These are phyloP conservation scores for Pseudognaphalium luteoalbum DNA, from an alignment of 129 eudicot genomes.

Conservation along the genomic window DNA sequence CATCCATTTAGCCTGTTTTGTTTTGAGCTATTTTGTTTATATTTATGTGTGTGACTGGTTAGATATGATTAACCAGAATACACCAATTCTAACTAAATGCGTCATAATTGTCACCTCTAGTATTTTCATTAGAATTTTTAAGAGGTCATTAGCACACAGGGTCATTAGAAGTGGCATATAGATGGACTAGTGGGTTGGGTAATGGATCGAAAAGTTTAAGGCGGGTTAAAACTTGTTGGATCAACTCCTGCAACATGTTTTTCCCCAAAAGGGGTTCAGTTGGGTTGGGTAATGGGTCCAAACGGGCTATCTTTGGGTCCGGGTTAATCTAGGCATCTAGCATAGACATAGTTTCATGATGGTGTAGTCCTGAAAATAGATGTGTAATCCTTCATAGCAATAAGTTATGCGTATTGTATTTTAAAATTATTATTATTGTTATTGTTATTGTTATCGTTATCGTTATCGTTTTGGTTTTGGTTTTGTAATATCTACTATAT, in stretches of 20 bases:
- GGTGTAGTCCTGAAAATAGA: background rate
- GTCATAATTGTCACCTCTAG: background rate
- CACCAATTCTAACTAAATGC: background rate
- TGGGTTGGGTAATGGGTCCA: background rate
- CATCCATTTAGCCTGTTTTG: background rate
- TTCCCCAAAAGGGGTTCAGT: background rate
- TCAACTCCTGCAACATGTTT: background rate
- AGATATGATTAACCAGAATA: background rate
- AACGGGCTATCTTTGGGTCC: background rate
- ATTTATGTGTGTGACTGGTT: background rate
- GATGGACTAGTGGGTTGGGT: background rate
- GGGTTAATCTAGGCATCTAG: background rate
- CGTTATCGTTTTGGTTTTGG: background rate
- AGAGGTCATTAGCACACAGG: background rate
- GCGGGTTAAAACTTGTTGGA: background rate
- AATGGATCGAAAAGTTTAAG: background rate
- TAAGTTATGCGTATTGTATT: background rate
- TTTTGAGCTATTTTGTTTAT: background rate
- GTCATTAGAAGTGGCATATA: background rate
- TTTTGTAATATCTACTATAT: background rate
- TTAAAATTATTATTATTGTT: background rate
- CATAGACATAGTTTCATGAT: background rate
- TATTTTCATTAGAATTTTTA: background rate
- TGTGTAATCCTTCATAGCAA: background rate
- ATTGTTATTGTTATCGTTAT: background rate